Evolutionary conservation across 2,329 filamentous ascomycete species (phyloP).

Genomic region (Colletotrichum sp.): DNA sequence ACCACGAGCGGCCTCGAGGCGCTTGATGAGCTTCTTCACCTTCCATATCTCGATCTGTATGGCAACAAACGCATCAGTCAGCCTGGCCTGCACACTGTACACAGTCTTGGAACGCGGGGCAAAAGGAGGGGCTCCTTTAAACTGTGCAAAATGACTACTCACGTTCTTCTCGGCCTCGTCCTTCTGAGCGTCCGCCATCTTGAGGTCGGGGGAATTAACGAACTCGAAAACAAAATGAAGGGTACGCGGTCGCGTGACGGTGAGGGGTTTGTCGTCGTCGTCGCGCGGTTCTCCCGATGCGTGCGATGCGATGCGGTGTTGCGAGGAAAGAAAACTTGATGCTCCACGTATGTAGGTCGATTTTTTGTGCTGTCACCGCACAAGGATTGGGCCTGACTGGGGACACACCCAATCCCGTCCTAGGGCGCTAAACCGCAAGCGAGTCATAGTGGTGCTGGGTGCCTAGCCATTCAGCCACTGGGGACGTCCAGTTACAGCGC

Average conservation of each 20-base stretch:
- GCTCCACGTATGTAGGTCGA: conserved; percentile 12
- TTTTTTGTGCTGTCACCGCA: conserved; percentile 19
- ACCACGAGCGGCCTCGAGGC: conserved; percentile 93
- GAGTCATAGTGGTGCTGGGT: conserved; percentile 7
- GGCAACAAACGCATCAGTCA: conserved; percentile 19
- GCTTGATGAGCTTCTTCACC: conserved; percentile 99
- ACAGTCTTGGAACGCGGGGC: conserved; percentile 18
- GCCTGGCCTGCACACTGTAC: background rate
- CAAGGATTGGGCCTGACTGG: conserved; percentile 14
- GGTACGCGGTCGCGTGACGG: conserved; percentile 18
- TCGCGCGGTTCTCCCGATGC: conserved; percentile 19
- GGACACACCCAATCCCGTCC: conserved; percentile 2
- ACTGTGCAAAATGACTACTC: conserved; percentile 34
- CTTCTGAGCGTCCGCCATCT: conserved; percentile 84
- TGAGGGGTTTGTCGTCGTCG: conserved; percentile 14
- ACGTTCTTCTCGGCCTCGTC: conserved; percentile 98
- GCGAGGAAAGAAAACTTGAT: conserved; percentile 19
- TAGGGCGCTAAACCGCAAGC: conserved; percentile 21
- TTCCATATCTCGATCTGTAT: conserved; percentile 82
- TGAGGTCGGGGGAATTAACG: conserved; percentile 46
- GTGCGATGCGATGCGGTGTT: conserved; percentile 19
- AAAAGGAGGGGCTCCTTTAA: conserved; percentile 16
- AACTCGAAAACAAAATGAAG: conserved; percentile 13
- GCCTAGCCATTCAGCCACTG: background rate
- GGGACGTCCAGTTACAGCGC: background rate